Base-by-base conservation (phyloP, 257 asterid species). In the Penstemon eatonii region DNA sequence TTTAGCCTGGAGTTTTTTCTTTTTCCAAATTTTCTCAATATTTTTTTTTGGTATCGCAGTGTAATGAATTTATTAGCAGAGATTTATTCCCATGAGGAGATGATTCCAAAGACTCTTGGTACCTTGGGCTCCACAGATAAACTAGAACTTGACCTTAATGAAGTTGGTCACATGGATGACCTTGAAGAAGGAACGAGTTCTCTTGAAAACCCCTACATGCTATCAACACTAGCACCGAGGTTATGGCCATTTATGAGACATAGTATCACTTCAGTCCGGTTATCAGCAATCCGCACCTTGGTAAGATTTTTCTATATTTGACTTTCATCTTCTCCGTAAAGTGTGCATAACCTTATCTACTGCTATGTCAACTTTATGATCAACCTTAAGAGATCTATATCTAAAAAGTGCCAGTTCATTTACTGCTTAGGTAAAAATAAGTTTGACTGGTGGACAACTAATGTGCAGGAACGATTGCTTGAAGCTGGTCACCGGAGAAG, bases 211-310 rank as follows among this genome's bases (percentile, higher is more conserved):
- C 97, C 92, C 33, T 76, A 82, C 71, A 81, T 82, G 85, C 79
- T 94, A 60, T 87, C 99, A 64, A 87, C 86, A 62, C 77, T 94
- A 74, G 99, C 99, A 25, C 99, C 99, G 38, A 77, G 99, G 69
- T 77, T 94, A 72, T 94, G 99, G 99, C 99, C 99, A 9, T 94
- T 94, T 78, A 94, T 94, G 97, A 89, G 99, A 65, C 99, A 94
- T 72, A 91, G 90, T 70, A 94, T 94, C 82, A 84, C 93, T 63
- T 94, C 99, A 59, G 99, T 94, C 69, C 96, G 99, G 65, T 86
- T 86, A 75, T 85, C 99, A 70, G 97, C 99, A 68, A 94, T 94
- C 66, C 96, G 96, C 68, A 94, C 99, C 77, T 75, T 94, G 97
- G 99, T 91, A 89, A 42, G 72, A 38, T 60, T 50, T 68, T 71